A percentile compares a stretch with the other conserved stretches of the same genome.
These are phyloP conservation scores for Warburgia ugandensis DNA, from an alignment of 164 flowering plant genomes.

Conservation along the genomic window DNA sequence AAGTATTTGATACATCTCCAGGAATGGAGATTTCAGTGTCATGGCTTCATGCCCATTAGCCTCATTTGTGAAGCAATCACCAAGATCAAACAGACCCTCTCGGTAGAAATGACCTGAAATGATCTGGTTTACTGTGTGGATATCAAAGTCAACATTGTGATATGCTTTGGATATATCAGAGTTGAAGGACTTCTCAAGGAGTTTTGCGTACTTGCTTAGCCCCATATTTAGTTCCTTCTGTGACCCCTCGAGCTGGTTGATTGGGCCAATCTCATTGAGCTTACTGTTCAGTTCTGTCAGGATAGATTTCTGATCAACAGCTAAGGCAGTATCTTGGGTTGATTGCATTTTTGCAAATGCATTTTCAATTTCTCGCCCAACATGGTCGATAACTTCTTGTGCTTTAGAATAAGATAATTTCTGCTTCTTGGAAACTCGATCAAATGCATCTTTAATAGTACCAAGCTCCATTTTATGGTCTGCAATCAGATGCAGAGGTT, in stretches of 20 bases:
- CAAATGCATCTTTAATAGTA: conserved; percentile 75
- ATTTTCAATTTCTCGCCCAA: conserved; percentile 50
- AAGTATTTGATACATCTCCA: conserved; percentile 63
- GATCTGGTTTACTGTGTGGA: conserved; percentile 48
- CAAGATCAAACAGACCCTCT: conserved; percentile 62
- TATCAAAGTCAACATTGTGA: conserved; percentile 61
- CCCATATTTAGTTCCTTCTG: conserved; percentile 63
- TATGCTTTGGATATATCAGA: conserved; percentile 80
- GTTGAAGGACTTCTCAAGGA: conserved; percentile 61
- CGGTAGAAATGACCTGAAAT: conserved; percentile 70
- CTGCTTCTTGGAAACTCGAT: conserved; percentile 78
- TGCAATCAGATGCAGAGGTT: too few species aligned
- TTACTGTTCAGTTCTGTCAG: conserved; percentile 46
- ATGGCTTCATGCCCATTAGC: conserved; percentile 38
- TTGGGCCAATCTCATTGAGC: conserved; percentile 39
- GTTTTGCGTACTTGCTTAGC: conserved; percentile 59
- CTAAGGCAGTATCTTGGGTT: conserved; percentile 12
- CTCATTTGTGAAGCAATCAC: conserved; percentile 65
- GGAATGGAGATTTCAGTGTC: conserved; percentile 35
- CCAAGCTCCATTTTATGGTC: conserved; percentile 76
- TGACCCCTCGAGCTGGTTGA: conserved; percentile 46
- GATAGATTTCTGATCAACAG: conserved; percentile 26
- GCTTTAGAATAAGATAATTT: conserved; percentile 54
- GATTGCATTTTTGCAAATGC: conserved; percentile 37
- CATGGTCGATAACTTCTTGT: conserved; percentile 58